Conservation (phyloP, 2,329 filamentous ascomycete genomes). For the Emergomyces pasteurianus region DNA sequence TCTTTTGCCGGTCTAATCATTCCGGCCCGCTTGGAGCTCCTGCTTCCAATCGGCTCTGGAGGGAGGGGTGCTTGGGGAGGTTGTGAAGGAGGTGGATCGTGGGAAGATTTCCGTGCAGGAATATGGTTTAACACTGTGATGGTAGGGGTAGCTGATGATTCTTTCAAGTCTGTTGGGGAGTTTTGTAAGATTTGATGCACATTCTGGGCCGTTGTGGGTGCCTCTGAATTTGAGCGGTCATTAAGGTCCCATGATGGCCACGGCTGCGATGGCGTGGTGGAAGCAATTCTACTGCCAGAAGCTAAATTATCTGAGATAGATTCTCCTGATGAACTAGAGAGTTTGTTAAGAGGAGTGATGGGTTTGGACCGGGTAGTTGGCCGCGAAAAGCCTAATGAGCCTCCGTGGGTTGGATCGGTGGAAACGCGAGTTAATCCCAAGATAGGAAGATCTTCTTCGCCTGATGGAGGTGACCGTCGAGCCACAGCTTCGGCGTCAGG, state of each 20-base stretch:
- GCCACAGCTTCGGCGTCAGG: slow-evolving; percentile 43
- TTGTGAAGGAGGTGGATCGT: slow-evolving; percentile 36
- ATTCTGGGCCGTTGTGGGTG: slow-evolving; percentile 36
- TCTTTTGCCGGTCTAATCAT: slow-evolving; percentile 21
- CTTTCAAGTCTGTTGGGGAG: slow-evolving; percentile 10
- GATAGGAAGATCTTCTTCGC: slow-evolving; percentile 22
- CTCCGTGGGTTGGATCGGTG: slow-evolving; percentile 23
- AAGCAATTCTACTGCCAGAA: slow-evolving; percentile 19
- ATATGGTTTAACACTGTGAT: slow-evolving; percentile 18
- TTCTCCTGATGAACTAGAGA: slow-evolving; percentile 14
- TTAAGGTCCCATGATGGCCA: slow-evolving; percentile 47
- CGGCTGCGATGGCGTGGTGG: slow-evolving; percentile 31
- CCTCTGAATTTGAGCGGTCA: slow-evolving; percentile 38
- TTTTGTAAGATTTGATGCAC: slow-evolving; percentile 42
- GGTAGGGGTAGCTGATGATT: slow-evolving; percentile 7
- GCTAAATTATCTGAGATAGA: slow-evolving; percentile 18
- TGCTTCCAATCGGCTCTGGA: slow-evolving; percentile 14
- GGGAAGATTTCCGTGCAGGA: slow-evolving; percentile 42
- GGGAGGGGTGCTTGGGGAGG: slow-evolving; percentile 29
- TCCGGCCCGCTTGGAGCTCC: slow-evolving; percentile 24
- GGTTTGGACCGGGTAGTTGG: slow-evolving; percentile 15
- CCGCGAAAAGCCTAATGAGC: slow-evolving; percentile 37
- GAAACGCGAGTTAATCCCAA: slow-evolving; percentile 24
- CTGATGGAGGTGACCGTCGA: slow-evolving; percentile 22
- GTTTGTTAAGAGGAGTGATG: slow-evolving; percentile 16